These are phyloP conservation scores for Arthroderma uncinatum DNA, from an alignment of 2,329 filamentous ascomycete genomes.

Conservation along the genomic window DNA sequence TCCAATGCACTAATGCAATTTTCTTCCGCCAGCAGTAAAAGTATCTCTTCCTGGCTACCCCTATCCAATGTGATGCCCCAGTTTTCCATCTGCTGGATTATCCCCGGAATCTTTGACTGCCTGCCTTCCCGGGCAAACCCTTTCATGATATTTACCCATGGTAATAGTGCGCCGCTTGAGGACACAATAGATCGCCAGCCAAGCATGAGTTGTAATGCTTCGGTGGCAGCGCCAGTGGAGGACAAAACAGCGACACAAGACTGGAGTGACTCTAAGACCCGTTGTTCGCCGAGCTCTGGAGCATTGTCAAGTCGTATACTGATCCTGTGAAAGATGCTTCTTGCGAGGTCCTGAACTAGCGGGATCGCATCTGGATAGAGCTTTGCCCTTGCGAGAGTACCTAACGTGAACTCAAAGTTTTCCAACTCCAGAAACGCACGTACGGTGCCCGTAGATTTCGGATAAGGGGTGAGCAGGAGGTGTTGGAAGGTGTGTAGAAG, in stretches of 20 bases:
- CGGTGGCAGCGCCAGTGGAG: conserved; percentile 44
- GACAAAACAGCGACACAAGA: conserved; percentile 43
- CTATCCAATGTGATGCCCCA: conserved; percentile 27
- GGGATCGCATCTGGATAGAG: conserved; percentile 29
- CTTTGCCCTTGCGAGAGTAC: conserved; percentile 28
- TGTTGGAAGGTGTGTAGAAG: conserved; percentile 51
- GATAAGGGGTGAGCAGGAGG: conserved; percentile 29
- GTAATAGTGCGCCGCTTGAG: conserved; percentile 8
- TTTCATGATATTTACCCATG: conserved; percentile 45
- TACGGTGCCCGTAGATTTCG: conserved; percentile 9
- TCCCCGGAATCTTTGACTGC: conserved; percentile 22
- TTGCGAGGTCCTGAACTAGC: conserved; percentile 32
- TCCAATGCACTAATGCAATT: conserved; percentile 52
- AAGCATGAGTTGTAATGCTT: conserved; percentile 37
- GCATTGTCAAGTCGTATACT: conserved; percentile 10
- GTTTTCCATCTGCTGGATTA: conserved; percentile 16
- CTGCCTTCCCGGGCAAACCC: conserved; percentile 45
- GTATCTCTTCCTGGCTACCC: conserved; percentile 41
- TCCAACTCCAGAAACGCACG: conserved; percentile 27
- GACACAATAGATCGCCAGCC: conserved; percentile 20
- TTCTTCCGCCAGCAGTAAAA: conserved; percentile 50
- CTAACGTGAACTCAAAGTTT: conserved; percentile 32
- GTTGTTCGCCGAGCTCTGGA: neutral
- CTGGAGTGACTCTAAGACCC: conserved; percentile 30
- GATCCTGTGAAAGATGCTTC: conserved; percentile 27